Percentiles rank a stretch among this genome's conserved stretches.
Conservation (phyloP, 208 protist species). For the Leishmania tarentolae region DNA sequence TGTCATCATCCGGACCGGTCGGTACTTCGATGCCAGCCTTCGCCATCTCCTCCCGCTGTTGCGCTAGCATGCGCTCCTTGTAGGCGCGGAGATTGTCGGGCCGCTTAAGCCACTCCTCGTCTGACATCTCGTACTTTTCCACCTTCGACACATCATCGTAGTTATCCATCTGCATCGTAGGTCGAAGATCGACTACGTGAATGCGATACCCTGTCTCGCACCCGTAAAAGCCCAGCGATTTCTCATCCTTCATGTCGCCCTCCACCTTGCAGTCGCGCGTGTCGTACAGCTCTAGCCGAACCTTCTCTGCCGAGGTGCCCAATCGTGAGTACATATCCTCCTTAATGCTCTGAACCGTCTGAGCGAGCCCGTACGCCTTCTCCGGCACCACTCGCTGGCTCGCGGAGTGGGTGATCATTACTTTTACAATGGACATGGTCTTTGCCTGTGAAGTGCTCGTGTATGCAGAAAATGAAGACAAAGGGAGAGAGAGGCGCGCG, state of each 20-base stretch:
- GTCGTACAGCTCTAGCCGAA: conserved; percentile 85
- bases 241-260: conserved; percentile 66
- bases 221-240: conserved; percentile 87
- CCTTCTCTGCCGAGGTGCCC: conserved; percentile 62
- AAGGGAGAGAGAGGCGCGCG: neutral
- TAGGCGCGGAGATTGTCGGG: conserved; percentile 79
- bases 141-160: conserved; percentile 89
- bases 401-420: conserved; percentile 86
- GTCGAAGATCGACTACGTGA: conserved; percentile 89
- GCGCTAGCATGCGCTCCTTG: conserved; percentile 75
- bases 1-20: conserved; percentile 43
- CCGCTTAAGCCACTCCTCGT: conserved; percentile 91
- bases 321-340: conserved; percentile 83
- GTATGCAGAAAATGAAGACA: neutral
- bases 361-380: conserved; percentile 82
- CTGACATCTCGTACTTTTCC: conserved; percentile 91
- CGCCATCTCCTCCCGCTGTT: conserved; percentile 72
- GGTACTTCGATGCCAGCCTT: conserved; percentile 54
- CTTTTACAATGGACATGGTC: conserved; percentile 77
- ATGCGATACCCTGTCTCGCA: conserved; percentile 83
- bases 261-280: conserved; percentile 63
- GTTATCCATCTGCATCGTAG: conserved; percentile 59
- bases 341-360: conserved; percentile 84
- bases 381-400: conserved; percentile 78
- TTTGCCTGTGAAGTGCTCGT: neutral